Conservation (phyloP, 75 land plant species). For the Sequoiadendron giganteum region DNA sequence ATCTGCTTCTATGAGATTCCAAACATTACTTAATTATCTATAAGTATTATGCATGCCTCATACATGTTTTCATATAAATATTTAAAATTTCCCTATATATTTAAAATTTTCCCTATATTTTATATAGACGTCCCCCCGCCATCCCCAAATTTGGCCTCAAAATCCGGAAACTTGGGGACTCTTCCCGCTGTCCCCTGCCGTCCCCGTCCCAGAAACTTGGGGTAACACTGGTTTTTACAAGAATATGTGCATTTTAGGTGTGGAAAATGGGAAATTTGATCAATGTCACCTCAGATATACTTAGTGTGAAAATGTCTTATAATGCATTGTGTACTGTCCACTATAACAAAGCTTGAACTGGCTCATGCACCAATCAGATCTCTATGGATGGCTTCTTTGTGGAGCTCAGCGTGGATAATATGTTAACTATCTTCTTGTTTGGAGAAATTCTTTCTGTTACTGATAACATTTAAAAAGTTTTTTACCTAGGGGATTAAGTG, state of each 20-base stretch:
- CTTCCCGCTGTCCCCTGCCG: too few species aligned
- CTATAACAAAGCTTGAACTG: background rate
- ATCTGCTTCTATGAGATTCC: too few species aligned
- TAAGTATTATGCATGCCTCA: too few species aligned
- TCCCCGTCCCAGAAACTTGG: too few species aligned
- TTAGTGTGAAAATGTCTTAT: background rate
- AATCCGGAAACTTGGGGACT: too few species aligned
- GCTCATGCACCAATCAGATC: background rate
- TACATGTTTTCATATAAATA: too few species aligned
- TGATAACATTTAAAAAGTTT: background rate
- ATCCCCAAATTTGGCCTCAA: too few species aligned
- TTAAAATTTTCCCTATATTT: too few species aligned
- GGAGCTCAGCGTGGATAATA: background rate
- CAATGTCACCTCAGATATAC: background rate
- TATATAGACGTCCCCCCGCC: too few species aligned
- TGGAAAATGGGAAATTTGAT: background rate
- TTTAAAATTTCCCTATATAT: too few species aligned
- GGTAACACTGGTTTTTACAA: too few species aligned
- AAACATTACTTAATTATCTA: too few species aligned
- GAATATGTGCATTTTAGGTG: background rate
- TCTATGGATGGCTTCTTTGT: background rate
- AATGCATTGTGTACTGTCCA: background rate
- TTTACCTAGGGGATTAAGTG: background rate
- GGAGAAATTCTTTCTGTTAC: background rate
- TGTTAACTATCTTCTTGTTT: constrained; percentile 2